Evolutionary conservation across 768 basidiomycete species (phyloP), one percentile per base, ranked within the genome.

Genomic region (Suillus paluster): DNA sequence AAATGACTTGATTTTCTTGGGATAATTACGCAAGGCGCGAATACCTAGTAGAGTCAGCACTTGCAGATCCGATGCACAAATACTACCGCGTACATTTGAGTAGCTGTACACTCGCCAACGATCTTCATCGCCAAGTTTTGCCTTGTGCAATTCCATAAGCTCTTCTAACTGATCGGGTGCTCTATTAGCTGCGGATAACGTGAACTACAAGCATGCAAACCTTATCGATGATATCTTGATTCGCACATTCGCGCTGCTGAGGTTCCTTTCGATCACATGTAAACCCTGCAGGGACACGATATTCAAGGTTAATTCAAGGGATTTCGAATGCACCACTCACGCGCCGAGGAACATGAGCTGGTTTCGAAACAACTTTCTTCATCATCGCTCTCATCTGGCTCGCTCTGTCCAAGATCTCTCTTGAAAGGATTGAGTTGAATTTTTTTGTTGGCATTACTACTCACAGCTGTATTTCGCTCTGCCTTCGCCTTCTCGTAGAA

Each of bases 171-270:
- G 68, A 8, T 50, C 30, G 49, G 39, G 19, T 19, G 30, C 50
- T 23, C 15, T 27, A 34, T 66, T 8, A 42, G 48, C 30, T 63
- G 53, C 38, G 30, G 54, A 46, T 19, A 27, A 30, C 36, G 7
- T 42, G 10, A 8, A 48, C 62, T 55, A 34, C 1, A n/a, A 30
- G 30, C 14, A 34, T 44, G 19, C 70, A 27, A 64, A 86, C 91
- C 81, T 91, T 91, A 68, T 89, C 87, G 36, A 92, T 81, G 52
- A 94, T 83, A 66, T 88, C 84, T 70, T 92, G 88, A 68, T 94
- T 94, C 4, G 79, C 78, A 61, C 85, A 86, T 5, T 69, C 68
- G 1, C 63, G 66, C 60, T 68, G 50, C 49, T 69, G 73, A 1
- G 62, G 68, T 30, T 78, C 77, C 65, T 82, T 83, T 17, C 75